Base-by-base conservation (phyloP, 140 eudicot genomes). In the Stevia rebaudiana region DNA sequence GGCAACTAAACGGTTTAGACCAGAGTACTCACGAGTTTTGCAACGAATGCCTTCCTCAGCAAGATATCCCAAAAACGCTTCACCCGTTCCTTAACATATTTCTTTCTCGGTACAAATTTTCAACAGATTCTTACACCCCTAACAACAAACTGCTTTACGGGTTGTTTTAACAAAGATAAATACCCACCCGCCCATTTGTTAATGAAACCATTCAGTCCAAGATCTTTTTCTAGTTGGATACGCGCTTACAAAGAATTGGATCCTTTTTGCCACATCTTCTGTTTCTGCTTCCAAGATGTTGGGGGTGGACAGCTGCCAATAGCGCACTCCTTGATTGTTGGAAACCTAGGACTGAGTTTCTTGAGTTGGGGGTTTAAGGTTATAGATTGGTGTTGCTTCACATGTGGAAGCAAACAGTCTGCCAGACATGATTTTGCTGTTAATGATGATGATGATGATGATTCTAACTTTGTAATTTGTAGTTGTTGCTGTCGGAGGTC, bases 31-130 rank as follows among this genome's bases (percentile, higher is more conserved):
- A 2, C 71, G 94, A 61, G 79, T 57, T 62, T 6, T 79, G 63
- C 95, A 82, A 50, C 83, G 94, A 42, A 52, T 78, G 71, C 90
- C 89, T 48, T 80, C 90, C 25, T 81, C 94, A 33, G 80, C 79
- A 18, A 84, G 95, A 82, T 90, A 80, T 67, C 75, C 90, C 16
- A 83, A 76, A 61, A 86, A 80, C 65, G 77, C 84, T 13, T 90
- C 94, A 30, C 86, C 95, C 8, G 78, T 90, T 57, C 97, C 86
- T 16, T 90, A 76, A n/a, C 65, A 35, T 10, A 43, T 18, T 4
- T 43, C 8, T 4, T 31, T 15, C 36, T 39, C 21, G 63, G 79
- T 70, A 70, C 54, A 74, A 16, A 65, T 10, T 71, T 61, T 25
- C 76, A 63, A 65, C 67, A 21, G 69, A 58, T 73, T 55, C 50